Base-by-base conservation (phyloP, 257 asterid genomes). In the Primulina huaijiensis region DNA sequence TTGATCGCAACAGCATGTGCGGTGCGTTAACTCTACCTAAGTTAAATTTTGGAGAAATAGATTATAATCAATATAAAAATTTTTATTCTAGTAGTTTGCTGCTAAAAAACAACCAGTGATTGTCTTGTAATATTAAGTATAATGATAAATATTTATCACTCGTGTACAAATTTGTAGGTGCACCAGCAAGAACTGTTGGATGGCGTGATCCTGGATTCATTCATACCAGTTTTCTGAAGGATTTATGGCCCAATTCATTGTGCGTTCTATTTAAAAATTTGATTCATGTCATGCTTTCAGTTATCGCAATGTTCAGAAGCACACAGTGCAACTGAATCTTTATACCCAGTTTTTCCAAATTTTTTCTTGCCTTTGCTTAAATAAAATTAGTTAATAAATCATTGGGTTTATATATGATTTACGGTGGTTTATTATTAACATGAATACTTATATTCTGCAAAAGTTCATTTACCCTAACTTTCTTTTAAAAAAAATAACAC, bases 1-100 rank as follows among this genome's bases (percentile, higher is more conserved):
- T 94, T 71, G 91, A 81, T 50, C 95, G 95, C 31, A 74, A 74
- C 60, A 87, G 90, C 87, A 83, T 94, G 95, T 94, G 99, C 62
- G 97, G 99, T 91, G 77, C 16, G 95, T 77, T 33, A 59, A 38
- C 60, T 69, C 30, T 69, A 43, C 71, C 31, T 19, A 25, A 33
- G n/a, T 60, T 70, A 62, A 63, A 23, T 56, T 72, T 35, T 55
- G 62, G 38, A 38, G 46, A 60, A 52, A 25, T 14, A 19, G 43
- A 10, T 64, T 37, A 12, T 61, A 40, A 20, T 50, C 35, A 0
- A 63, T 20, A 25, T 38, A 20, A 27, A 52, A 34, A 55, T n/a
- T 53, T n/a, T 60, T 21, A 17, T 25, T 71, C 21, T 14, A 19
- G 17, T 40, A 38, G 17, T 29, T 16, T 7, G 27, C 33, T 67